A percentile compares a stretch with the other conserved stretches of the same genome.
Evolutionary conservation across 768 basidiomycete genomes (phyloP).

Genomic region (Suillus spraguei): DNA sequence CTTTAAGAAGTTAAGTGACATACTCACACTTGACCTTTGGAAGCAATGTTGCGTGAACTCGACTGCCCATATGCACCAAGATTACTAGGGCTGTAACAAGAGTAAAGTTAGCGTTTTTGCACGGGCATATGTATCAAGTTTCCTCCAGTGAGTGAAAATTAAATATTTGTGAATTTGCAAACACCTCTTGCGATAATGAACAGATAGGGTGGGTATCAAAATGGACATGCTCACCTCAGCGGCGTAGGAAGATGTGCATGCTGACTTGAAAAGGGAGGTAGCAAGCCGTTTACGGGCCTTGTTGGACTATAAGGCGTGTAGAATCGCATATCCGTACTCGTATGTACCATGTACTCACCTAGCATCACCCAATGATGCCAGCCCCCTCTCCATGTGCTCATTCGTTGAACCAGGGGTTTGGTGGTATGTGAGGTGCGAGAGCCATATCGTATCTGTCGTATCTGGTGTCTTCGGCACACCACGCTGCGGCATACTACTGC

Average conservation of each 20-base stretch:
- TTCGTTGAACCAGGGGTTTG: constrained; percentile 2
- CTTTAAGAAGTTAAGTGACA: not conserved
- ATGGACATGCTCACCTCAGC: constrained; percentile 26
- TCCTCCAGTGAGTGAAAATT: not conserved
- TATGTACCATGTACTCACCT: not conserved
- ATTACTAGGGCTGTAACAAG: constrained; percentile 35
- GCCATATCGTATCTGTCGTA: not conserved
- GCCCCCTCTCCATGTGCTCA: not conserved
- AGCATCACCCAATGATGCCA: too few species aligned
- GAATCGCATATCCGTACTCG: not conserved
- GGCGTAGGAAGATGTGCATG: constrained; percentile 32
- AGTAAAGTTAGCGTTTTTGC: constrained; percentile 14
- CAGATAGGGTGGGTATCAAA: not conserved
- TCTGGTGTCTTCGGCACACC: not conserved
- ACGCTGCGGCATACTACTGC: not conserved
- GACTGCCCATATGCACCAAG: constrained; percentile 31
- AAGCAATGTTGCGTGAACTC: constrained; percentile 17
- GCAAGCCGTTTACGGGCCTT: constrained; percentile 6
- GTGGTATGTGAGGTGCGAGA: not conserved
- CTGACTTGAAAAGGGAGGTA: constrained; percentile 18
- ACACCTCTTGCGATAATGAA: not conserved
- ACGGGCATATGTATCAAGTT: not conserved
- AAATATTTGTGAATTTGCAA: not conserved
- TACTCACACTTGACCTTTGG: constrained; percentile 23
- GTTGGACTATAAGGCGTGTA: constrained; percentile 6